Evolutionary conservation across 768 basidiomycete genomes (phyloP).

Genomic region (Calocybe indica): DNA sequence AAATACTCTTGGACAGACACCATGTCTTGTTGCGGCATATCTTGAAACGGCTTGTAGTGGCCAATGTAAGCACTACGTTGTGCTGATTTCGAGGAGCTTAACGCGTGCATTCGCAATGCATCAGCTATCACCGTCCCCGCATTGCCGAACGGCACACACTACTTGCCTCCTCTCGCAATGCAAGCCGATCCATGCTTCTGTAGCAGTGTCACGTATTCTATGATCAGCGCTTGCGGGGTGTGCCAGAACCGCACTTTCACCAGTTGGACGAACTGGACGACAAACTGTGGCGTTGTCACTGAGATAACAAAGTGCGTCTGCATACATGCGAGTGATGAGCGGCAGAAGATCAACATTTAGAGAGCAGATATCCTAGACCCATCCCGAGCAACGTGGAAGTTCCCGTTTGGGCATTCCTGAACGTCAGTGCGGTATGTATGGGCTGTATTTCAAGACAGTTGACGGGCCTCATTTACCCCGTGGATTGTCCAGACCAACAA

Average conservation of each 20-base stretch:
- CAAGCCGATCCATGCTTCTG: slow-evolving; percentile 42
- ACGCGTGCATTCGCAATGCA: not conserved
- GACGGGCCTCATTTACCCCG: slow-evolving; percentile 3
- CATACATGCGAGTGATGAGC: not conserved
- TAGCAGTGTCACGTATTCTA: slow-evolving; percentile 51
- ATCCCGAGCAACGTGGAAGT: slow-evolving; percentile 39
- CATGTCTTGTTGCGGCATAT: slow-evolving; percentile 45
- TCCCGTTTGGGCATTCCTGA: slow-evolving; percentile 53
- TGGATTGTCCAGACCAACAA: slow-evolving; percentile 22
- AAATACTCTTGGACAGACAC: slow-evolving; percentile 39
- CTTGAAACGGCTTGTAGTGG: slow-evolving; percentile 37
- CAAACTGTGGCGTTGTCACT: slow-evolving; percentile 29
- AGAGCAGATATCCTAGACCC: slow-evolving; percentile 34
- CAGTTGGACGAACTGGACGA: slow-evolving; percentile 32
- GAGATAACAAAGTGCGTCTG: slow-evolving; percentile 20
- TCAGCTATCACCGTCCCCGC: slow-evolving; percentile 32
- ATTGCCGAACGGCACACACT: slow-evolving; percentile 33
- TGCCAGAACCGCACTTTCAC: slow-evolving; percentile 45
- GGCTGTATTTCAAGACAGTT: not conserved
- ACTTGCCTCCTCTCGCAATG: slow-evolving; percentile 30
- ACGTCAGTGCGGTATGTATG: slow-evolving; percentile 34
- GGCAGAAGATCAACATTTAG: not conserved
- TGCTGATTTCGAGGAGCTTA: not conserved
- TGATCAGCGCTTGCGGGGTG: slow-evolving; percentile 52
- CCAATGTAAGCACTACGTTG: slow-evolving; percentile 17